Base-by-base conservation (phyloP, 331 rosid genomes). In the Quercus phellos region DNA sequence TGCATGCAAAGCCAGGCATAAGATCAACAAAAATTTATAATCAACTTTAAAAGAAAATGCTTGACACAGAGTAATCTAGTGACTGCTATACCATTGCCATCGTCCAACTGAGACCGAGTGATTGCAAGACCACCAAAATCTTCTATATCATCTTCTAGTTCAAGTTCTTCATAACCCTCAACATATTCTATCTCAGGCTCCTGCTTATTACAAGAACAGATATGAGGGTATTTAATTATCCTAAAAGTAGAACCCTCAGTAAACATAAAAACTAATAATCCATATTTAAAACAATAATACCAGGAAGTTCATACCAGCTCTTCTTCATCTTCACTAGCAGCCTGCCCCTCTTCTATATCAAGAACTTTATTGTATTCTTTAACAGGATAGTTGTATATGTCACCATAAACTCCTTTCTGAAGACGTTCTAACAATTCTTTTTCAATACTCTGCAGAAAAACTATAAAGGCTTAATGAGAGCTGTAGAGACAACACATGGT, bases 71-170 rank as follows among this genome's bases (percentile, higher is more conserved):
- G 60, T 76, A 69, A 34, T 76, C 75, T 24, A 55, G 59, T 58
- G 16, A 72, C 72, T 59, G 68, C 51, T 5, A 74, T 87, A 89
- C 93, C 94, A 82, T 77, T 73, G 75, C 87, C 90, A 63, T 86
- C 85, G 55, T 86, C 90, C 3, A 46, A 82, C 35, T 72, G 77
- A 60, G 83, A 72, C 46, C 75, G 67, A 3, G 38, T 34, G 71
- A 75, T 55, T 27, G 77, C 46, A 61, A 75, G 78, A 82, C 88
- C 88, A 77, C 75, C 90, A 86, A 88, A 85, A 85, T 94, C 98
- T 83, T 92, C 98, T 8, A 94, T 89, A 79, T 94, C 98, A 63
- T 92, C 96, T 80, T 87, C 96, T 84, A 82, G 92, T 84, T 93
- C 99, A 51, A 87, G 84, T 66, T 90, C 97, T 42, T 92, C 89